Evolutionary conservation across 495 filamentous ascomycete genomes (phyloP).

Genomic region (Talaromyces nanjingensis): DNA sequence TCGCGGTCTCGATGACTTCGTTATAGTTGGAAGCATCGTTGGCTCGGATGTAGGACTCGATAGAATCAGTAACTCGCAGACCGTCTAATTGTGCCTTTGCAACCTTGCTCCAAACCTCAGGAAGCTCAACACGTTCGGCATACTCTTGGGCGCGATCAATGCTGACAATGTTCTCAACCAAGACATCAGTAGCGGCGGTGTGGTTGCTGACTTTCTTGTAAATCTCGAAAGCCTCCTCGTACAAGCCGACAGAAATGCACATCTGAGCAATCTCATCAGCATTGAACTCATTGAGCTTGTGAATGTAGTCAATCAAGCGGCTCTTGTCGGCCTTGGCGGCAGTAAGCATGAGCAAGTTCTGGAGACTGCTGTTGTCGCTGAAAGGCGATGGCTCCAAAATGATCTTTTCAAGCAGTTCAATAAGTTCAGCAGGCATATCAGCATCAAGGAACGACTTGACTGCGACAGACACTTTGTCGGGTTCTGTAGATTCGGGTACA

Average conservation of each 20-base stretch:
- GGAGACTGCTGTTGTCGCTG: conserved; percentile 92
- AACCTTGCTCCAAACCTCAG: conserved; percentile 98
- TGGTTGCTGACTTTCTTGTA: conserved; percentile 96
- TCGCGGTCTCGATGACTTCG: conserved; percentile 95
- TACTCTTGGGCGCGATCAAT: conserved; percentile 97
- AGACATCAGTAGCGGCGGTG: conserved; percentile 76
- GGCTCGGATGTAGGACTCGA: conserved; percentile 96
- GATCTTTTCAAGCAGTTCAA: conserved; percentile 98
- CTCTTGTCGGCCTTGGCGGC: conserved; percentile 95
- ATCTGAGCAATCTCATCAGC: conserved; percentile 87
- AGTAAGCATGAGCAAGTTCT: conserved; percentile 95
- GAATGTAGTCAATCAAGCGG: conserved; percentile 94
- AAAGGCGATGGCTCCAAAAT: conserved; percentile 95
- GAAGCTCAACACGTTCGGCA: conserved; percentile 88
- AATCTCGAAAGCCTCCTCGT: conserved; percentile 96
- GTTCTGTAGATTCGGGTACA: conserved; percentile 88
- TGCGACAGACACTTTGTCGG: conserved; percentile 90
- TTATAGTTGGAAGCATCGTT: conserved; percentile 86
- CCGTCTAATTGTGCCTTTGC: conserved; percentile 98
- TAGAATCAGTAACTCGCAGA: conserved; percentile 83
- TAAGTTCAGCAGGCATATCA: conserved; percentile 89
- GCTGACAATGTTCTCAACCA: conserved; percentile 96
- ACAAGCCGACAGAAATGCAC: conserved; percentile 89
- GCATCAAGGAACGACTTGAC: conserved; percentile 86
- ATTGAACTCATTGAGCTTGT: conserved; percentile 80